A percentile compares a stretch with the other conserved stretches of the same genome.
Conservation (phyloP, 2,329 filamentous ascomycete genomes). For the Ophidiomyces ophidiicola region DNA sequence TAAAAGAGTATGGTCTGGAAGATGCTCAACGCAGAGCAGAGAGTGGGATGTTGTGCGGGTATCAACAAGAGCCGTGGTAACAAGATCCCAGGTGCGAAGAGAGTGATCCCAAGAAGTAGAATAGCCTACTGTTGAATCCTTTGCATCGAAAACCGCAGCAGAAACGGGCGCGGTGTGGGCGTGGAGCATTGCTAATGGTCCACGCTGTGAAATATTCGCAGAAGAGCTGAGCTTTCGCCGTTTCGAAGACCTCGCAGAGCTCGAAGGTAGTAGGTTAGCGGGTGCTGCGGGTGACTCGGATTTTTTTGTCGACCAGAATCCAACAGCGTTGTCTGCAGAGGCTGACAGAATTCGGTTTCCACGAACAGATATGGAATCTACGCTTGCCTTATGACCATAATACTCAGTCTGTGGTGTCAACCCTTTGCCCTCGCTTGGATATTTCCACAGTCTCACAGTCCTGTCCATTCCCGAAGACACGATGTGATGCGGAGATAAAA, state of each 20-base stretch:
- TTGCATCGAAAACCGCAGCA: constrained; percentile 70
- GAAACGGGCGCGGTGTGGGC: constrained; percentile 64
- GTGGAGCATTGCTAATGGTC: constrained; percentile 61
- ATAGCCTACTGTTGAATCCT: constrained; percentile 80
- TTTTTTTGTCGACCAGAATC: constrained; percentile 79
- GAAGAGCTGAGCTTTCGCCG: constrained; percentile 58
- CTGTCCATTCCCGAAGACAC: constrained; percentile 75
- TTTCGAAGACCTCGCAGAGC: constrained; percentile 54
- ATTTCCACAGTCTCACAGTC: constrained; percentile 82
- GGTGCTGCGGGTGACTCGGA: constrained; percentile 63
- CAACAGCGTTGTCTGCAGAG: constrained; percentile 68
- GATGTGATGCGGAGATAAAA: constrained; percentile 64
- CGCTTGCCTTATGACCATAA: constrained; percentile 63
- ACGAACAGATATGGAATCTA: constrained; percentile 66
- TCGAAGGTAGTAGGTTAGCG: constrained; percentile 53
- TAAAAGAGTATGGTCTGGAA: constrained; percentile 53
- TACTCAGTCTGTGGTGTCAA: constrained; percentile 68
- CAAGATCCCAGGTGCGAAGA: constrained; percentile 79
- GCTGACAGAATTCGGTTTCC: constrained; percentile 69
- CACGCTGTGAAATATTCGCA: constrained; percentile 54
- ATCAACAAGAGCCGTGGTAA: constrained; percentile 65
- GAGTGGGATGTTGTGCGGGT: constrained; percentile 74
- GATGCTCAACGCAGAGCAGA: constrained; percentile 63
- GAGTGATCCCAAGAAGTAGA: constrained; percentile 85
- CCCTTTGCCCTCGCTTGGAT: constrained; percentile 52